Percentiles rank a stretch among this genome's conserved stretches.
phyloP scores from a whole-genome alignment of 1,139 yeast genomes.

The Geotrichum cucujoidarum region DNA sequence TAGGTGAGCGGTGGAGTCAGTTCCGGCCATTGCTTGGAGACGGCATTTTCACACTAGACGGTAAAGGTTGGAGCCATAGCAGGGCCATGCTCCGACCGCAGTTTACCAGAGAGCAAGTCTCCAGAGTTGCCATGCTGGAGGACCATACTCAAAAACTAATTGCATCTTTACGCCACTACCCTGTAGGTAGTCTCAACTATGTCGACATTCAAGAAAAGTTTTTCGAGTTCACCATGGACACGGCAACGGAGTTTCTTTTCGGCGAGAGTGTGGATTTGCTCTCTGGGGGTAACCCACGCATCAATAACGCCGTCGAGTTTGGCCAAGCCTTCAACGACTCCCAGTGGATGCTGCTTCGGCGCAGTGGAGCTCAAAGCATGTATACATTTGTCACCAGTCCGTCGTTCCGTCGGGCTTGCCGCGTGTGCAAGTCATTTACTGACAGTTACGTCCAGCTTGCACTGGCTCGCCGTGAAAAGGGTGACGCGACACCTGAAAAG shows the following conservation, averaged over 20 bases:
- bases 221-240: constrained; percentile 51
- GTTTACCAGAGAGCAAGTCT: constrained; percentile 51
- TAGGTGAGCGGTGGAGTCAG: constrained; percentile 45
- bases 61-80: constrained; percentile 54
- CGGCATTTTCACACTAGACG: constrained; percentile 55
- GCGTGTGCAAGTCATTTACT: constrained; percentile 31
- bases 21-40: constrained; percentile 48
- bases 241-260: constrained; percentile 55
- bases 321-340: constrained; percentile 45
- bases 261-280: constrained; percentile 48
- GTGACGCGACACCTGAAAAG: constrained; percentile 2
- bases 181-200: constrained; percentile 29
- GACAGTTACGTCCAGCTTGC: constrained; percentile 34
- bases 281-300: constrained; percentile 19
- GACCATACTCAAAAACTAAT: constrained; percentile 40
- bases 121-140: constrained; percentile 45
- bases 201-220: constrained; percentile 48
- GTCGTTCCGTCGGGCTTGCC: constrained; percentile 34
- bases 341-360: constrained; percentile 39
- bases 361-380: constrained; percentile 39
- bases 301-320: constrained; percentile 35
- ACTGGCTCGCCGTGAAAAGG: constrained; percentile 22
- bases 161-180: constrained; percentile 18
- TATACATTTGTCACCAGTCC: constrained; percentile 38
- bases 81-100: constrained; percentile 56